Conservation (phyloP, 108 stramenopile species). For the Skeletonema marinoi region DNA sequence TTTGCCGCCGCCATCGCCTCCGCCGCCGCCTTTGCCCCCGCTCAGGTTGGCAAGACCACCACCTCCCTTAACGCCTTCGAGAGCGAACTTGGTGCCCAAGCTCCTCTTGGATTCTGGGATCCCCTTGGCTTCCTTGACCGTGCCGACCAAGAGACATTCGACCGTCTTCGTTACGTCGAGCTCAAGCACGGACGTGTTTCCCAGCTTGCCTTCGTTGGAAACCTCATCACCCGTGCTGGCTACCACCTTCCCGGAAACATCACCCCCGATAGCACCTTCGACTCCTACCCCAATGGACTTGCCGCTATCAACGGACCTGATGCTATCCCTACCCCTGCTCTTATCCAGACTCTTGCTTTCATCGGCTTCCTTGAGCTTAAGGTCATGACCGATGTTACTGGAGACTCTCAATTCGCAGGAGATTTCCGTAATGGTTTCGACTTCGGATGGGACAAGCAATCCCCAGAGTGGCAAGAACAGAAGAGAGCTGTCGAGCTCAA, state of each 20-base stretch:
- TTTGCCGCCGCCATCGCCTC: slow-evolving; percentile 62
- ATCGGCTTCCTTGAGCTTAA: slow-evolving; percentile 40
- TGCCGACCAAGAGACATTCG: slow-evolving; percentile 61
- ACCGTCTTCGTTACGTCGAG: slow-evolving; percentile 84
- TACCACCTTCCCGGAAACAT: slow-evolving; percentile 56
- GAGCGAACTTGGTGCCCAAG: slow-evolving; percentile 62
- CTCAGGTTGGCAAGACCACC: slow-evolving; percentile 51
- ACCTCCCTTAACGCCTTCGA: slow-evolving; percentile 62
- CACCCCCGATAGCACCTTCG: slow-evolving; percentile 65
- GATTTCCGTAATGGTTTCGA: slow-evolving; percentile 50
- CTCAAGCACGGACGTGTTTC: slow-evolving; percentile 93
- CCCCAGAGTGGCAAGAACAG: slow-evolving; percentile 54
- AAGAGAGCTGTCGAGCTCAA: slow-evolving; percentile 93
- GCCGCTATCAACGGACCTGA: slow-evolving; percentile 54
- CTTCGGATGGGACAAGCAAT: slow-evolving; percentile 68
- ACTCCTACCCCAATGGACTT: slow-evolving; percentile 62
- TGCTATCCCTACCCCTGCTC: slow-evolving; percentile 23
- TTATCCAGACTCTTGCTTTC: slow-evolving; percentile 33
- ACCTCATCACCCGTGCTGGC: slow-evolving; percentile 66
- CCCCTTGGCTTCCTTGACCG: slow-evolving; percentile 64
- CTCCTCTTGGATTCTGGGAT: slow-evolving; percentile 71
- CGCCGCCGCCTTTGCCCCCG: slow-evolving; percentile 79
- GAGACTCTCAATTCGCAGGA: slow-evolving; percentile 25
- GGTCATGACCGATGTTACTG: slow-evolving; percentile 44
- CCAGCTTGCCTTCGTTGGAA: slow-evolving; percentile 91